Conservation (phyloP, 1,284 basidiomycete species). For the Coniferiporia sulphurascens region DNA sequence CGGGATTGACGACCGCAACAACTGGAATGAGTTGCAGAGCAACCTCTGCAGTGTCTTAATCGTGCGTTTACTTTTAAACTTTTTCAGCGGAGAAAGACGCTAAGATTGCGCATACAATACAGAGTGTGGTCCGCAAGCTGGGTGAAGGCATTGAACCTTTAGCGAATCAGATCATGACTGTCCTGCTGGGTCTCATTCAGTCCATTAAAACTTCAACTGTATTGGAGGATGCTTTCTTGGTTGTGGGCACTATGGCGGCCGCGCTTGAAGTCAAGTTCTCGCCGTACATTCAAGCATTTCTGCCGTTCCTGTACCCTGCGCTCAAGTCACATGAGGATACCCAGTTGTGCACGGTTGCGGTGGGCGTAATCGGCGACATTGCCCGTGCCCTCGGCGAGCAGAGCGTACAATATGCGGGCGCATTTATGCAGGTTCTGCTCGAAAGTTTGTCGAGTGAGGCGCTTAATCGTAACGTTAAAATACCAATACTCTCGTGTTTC, state of each 20-base stretch:
- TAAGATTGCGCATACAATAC: slow-evolving; percentile 18
- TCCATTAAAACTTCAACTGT: slow-evolving; percentile 91
- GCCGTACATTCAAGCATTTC: slow-evolving; percentile 87
- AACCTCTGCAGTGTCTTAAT: slow-evolving; percentile 91
- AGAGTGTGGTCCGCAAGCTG: slow-evolving; percentile 85
- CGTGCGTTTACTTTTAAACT: slow-evolving; percentile 33
- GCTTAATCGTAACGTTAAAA: slow-evolving; percentile 93
- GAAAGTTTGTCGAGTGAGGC: slow-evolving; percentile 91
- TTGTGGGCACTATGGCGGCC: slow-evolving; percentile 84
- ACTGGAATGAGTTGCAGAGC: slow-evolving; percentile 98
- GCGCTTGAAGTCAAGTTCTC: slow-evolving; percentile 84
- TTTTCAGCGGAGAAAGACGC: not conserved
- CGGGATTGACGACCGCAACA: slow-evolving; percentile 94
- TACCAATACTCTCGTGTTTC: slow-evolving; percentile 91
- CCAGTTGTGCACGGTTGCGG: slow-evolving; percentile 91
- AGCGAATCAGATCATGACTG: slow-evolving; percentile 94
- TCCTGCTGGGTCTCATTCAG: slow-evolving; percentile 82
- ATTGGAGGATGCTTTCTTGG: slow-evolving; percentile 96
- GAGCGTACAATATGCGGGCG: slow-evolving; percentile 76
- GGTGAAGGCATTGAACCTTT: slow-evolving; percentile 82
- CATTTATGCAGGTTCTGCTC: slow-evolving; percentile 88
- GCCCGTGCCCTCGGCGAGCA: slow-evolving; percentile 88
- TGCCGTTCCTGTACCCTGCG: slow-evolving; percentile 87
- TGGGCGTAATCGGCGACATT: slow-evolving; percentile 94
- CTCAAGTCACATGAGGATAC: slow-evolving; percentile 93